Conservation (phyloP, 2,329 filamentous ascomycete genomes). For the Cordyceps fumosorosea region DNA sequence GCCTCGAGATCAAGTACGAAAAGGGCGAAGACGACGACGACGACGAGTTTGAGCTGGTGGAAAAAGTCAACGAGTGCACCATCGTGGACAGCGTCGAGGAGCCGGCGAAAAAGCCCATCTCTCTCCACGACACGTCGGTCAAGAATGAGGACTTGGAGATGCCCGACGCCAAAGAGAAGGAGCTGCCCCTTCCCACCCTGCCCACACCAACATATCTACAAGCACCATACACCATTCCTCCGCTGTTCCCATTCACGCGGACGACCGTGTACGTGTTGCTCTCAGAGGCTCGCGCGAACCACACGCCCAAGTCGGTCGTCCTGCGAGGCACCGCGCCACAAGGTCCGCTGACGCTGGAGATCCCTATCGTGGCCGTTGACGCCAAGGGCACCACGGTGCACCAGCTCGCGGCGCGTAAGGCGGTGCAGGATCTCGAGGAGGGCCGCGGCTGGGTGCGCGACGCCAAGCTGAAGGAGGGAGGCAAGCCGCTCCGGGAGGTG, state of each 20-base stretch:
- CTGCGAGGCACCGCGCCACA: slow-evolving; percentile 50
- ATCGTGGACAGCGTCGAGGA: slow-evolving; percentile 27
- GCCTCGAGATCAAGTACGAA: slow-evolving; percentile 55
- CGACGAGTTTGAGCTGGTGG: slow-evolving; percentile 57
- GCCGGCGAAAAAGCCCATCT: slow-evolving; percentile 33
- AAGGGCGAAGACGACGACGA: slow-evolving; percentile 23
- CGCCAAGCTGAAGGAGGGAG: slow-evolving; percentile 36
- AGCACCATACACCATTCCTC: slow-evolving; percentile 55
- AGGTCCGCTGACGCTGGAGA: slow-evolving; percentile 56
- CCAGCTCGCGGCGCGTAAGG: slow-evolving; percentile 63
- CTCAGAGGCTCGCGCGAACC: slow-evolving; percentile 37
- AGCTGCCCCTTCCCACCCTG: slow-evolving; percentile 45
- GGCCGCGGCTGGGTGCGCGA: slow-evolving; percentile 59
- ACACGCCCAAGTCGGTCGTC: slow-evolving; percentile 44
- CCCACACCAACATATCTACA: slow-evolving; percentile 53
- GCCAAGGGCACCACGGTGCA: slow-evolving; percentile 52
- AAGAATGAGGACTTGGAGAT: slow-evolving; percentile 36
- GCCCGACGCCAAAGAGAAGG: slow-evolving; percentile 16
- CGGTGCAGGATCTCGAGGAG: slow-evolving; percentile 62
- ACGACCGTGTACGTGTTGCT: slow-evolving; percentile 61
- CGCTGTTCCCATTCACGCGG: slow-evolving; percentile 60
- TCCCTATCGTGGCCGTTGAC: slow-evolving; percentile 49
- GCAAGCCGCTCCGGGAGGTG: slow-evolving; percentile 38
- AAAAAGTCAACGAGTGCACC: slow-evolving; percentile 47
- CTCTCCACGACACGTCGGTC: slow-evolving; percentile 49